Base-by-base conservation (phyloP, 2,329 filamentous ascomycete species). In the Fusarium robinianum region DNA sequence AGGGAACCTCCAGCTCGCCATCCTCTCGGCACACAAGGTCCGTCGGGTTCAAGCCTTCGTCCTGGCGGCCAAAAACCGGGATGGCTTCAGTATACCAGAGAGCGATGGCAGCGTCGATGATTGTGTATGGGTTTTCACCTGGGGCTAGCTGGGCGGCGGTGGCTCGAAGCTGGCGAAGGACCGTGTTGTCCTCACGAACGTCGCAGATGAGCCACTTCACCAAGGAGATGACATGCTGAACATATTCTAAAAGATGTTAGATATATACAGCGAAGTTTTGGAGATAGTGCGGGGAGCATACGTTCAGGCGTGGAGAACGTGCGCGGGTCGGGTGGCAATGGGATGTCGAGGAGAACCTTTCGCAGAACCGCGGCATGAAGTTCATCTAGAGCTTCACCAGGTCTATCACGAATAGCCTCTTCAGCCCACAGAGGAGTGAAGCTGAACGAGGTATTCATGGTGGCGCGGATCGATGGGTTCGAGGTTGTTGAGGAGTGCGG, bases 361-460 rank as follows among this genome's bases (percentile, higher is more conserved):
- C 30, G n/a, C 6, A 34, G n/a, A 25, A 31, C n/a, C 37, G 42
- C 25, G 29, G 16, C 16, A 36, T 48, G 35, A 32, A 39, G 38
- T 17, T 27, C 11, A 12, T 31, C 17, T 15, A 53, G 26, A 18
- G 34, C 43, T 10, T 34, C 25, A 5, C 44, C 32, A 6, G 53
- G 48, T 27, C 44, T 55, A 8, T 34, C 14, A 11, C 52, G 27
- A 7, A 62, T 42, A 9, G 51, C 41, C 8, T 44, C 36, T 12
- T 41, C 27, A 5, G 42, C 41, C 57, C 57, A 63, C 12, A 61
- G 31, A 19, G 60, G 57, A 9, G 37, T 39, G 41, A 63, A 57
- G 18, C 45, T 57, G 41, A 50, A 57, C 9, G 58, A 40, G 26
- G 40, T 60, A 18, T 61, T 57, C 60, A 62, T 62, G 15, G 11